Base-by-base conservation (phyloP, 805 yeast genomes). In the Metschnikowia cubensis region DNA sequence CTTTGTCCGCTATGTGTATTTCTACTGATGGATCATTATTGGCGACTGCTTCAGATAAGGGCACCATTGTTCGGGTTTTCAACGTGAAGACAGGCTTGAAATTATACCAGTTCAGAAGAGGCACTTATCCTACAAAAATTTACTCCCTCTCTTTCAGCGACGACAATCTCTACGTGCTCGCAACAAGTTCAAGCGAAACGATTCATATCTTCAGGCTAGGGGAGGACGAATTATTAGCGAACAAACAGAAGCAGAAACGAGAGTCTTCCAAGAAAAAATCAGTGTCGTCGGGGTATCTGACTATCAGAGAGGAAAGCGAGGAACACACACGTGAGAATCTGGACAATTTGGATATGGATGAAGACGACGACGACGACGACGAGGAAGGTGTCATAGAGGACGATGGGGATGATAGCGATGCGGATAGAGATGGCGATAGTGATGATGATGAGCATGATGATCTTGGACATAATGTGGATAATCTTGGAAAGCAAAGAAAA, bases 21-120 rank as follows among this genome's bases (percentile, higher is more conserved):
- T 87, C 89, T 45, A 73, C 75, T 32, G 91, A 87, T 59, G 97
- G 97, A 0, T 74, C 81, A 2, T 70, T 88, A 55, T 74, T 92
- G 41, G 97, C 97, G 0, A 88, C 97, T 0, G 89, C 97, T 5
- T 88, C 96, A 0, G 82, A 78, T 34, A 88, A 89, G 61, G 99
- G 99, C 1, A 94, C 98, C 0, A 82, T 94, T 20, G 82, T 92
- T 2, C 71, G 98, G 41, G 85, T 94, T 2, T 94, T 91, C 61
- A 73, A 84, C 34, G 83, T 88, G 0, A 74, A 76, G 1, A 78
- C 83, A 1, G 90, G 91, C 0, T 68, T 73, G 29, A 81, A 80
- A 57, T 65, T 87, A 15, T 80, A 75, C 51, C 92, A 89, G 65
- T 88, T 87, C 65, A 75, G 96, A 55, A 72, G 96, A 58, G 96